Conservation (phyloP, 2,329 filamentous ascomycete species). For the Cladosporium velox region DNA sequence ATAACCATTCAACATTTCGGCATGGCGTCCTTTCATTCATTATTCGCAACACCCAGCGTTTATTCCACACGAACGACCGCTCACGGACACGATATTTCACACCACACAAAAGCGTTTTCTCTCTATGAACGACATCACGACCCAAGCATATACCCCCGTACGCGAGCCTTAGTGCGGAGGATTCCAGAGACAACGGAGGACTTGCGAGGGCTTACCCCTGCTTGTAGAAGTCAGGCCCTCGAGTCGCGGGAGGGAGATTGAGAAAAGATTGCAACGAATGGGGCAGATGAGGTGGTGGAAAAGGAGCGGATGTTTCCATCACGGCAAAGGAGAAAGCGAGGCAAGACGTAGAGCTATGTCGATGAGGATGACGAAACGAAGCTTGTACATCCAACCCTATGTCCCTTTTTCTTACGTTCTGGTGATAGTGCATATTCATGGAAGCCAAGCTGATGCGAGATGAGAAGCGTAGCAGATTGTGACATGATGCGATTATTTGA, state of each 20-base stretch:
- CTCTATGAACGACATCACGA: conserved; percentile 25
- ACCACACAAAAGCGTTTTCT: conserved; percentile 26
- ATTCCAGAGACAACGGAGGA: conserved; percentile 20
- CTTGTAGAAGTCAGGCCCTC: conserved; percentile 21
- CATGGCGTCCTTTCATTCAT: conserved; percentile 21
- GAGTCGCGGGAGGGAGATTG: conserved; percentile 19
- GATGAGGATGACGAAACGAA: conserved; percentile 20
- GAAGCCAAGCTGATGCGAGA: neutral
- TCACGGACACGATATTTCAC: conserved; percentile 32
- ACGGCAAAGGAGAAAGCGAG: conserved; percentile 18
- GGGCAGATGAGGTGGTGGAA: conserved; percentile 19
- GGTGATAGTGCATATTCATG: neutral
- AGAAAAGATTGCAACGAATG: conserved; percentile 19
- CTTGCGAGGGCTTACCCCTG: conserved; percentile 17
- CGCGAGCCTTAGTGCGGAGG: conserved; percentile 21
- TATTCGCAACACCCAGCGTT: conserved; percentile 19
- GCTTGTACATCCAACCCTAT: neutral
- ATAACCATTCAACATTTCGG: conserved; percentile 22
- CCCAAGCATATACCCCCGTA: conserved; percentile 24
- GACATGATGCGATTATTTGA: neutral
- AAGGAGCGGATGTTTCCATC: conserved; percentile 14
- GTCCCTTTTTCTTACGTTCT: neutral
- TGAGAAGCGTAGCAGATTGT: neutral
- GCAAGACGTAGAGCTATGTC: conserved; percentile 20
- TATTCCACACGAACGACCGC: conserved; percentile 28